A percentile compares a stretch with the other conserved stretches of the same genome.
Evolutionary conservation across 805 yeast genomes (phyloP).

Genomic region (Kluyveromyces siamensis): DNA sequence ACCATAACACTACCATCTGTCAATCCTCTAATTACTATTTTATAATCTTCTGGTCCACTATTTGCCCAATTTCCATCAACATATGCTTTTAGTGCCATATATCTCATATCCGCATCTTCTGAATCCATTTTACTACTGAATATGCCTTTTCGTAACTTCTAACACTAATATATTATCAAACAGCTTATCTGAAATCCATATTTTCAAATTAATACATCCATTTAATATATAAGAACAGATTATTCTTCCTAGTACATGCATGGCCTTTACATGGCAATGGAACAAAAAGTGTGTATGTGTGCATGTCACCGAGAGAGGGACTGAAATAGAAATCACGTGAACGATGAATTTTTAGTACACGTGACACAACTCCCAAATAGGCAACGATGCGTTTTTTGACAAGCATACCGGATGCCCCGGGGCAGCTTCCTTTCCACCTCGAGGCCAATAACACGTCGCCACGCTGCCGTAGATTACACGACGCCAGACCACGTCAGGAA

Average conservation of each 20-base stretch:
- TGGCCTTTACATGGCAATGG: no score
- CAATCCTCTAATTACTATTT: not conserved
- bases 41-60: not conserved
- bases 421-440: not conserved
- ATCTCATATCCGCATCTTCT: constrained; percentile 1
- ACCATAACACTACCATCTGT: not conserved
- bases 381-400: not conserved
- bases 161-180: no score
- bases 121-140: not conserved
- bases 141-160: no score
- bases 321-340: no score
- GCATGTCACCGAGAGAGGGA: no score
- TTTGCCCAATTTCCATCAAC: not conserved
- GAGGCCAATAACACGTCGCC: not conserved
- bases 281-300: no score
- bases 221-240: no score
- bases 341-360: no score
- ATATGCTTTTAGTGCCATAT: constrained; percentile 1
- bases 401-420: not conserved
- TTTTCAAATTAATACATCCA: no score
- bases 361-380: not conserved
- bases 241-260: no score
- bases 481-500: not conserved
- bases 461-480: not conserved
- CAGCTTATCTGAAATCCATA: no score